phyloP scores from a whole-genome alignment of 2,329 filamentous ascomycete species.

The Beauveria scarabaeidicola region DNA sequence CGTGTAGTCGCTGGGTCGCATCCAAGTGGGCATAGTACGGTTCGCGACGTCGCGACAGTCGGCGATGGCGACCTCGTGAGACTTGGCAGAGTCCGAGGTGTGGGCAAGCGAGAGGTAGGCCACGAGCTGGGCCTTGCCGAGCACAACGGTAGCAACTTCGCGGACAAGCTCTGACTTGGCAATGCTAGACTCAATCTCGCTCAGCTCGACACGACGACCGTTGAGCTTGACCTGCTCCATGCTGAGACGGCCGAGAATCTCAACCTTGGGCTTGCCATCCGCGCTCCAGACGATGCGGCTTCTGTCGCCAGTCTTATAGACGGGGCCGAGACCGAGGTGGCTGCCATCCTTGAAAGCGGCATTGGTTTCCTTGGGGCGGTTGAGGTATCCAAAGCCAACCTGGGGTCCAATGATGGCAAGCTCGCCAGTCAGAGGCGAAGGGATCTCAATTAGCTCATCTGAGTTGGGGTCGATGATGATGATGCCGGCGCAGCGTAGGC shows the following conservation, averaged over 20 bases:
- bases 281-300: slow-evolving; percentile 7
- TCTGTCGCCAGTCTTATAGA: slow-evolving; percentile 9
- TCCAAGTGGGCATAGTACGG: slow-evolving; percentile 8
- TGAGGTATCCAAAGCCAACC: slow-evolving; percentile 12
- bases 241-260: slow-evolving; percentile 8
- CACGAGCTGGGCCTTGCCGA: slow-evolving; percentile 24
- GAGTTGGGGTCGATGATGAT: slow-evolving; percentile 9
- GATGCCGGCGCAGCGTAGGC: slow-evolving; percentile 7
- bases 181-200: slow-evolving; percentile 9
- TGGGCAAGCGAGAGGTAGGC: slow-evolving; percentile 8
- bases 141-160: slow-evolving; percentile 34
- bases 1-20: slow-evolving; percentile 9
- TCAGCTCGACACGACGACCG: slow-evolving; percentile 10
- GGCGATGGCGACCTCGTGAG: not conserved
- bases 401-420: slow-evolving; percentile 21
- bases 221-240: slow-evolving; percentile 12
- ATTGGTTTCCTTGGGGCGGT: slow-evolving; percentile 10
- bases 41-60: slow-evolving; percentile 9
- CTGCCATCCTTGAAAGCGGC: slow-evolving; percentile 7
- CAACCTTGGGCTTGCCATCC: slow-evolving; percentile 10
- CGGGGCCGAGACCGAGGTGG: slow-evolving; percentile 29
- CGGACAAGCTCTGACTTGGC: slow-evolving; percentile 12
- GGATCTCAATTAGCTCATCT: not conserved
- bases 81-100: not conserved
- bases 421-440: slow-evolving; percentile 5